These are phyloP conservation scores for Ceratonia siliqua DNA, from an alignment of 306 rosid species.

Conservation along the genomic window DNA sequence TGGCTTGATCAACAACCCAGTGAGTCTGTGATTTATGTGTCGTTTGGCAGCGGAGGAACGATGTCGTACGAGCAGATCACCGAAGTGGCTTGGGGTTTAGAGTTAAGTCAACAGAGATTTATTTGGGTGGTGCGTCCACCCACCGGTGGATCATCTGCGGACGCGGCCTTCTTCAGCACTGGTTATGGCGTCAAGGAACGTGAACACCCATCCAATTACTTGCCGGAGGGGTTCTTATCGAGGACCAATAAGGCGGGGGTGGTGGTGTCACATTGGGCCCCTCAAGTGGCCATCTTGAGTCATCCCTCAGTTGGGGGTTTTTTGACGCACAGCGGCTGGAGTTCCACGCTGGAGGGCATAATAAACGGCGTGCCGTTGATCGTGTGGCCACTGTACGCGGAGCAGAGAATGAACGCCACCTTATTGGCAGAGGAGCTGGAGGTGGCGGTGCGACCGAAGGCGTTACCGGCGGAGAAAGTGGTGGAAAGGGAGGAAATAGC, in stretches of 20 bases:
- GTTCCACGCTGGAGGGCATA: constrained; percentile 42
- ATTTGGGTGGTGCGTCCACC: constrained; percentile 54
- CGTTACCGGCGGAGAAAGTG: constrained; percentile 16
- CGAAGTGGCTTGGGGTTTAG: constrained; percentile 57
- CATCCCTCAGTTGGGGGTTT: constrained; percentile 41
- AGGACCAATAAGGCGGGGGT: constrained; percentile 19
- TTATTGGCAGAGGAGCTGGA: constrained; percentile 37
- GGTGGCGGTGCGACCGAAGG: constrained; percentile 24
- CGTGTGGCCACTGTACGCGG: constrained; percentile 45
- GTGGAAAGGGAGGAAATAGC: constrained; percentile 28
- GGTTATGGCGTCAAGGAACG: not conserved
- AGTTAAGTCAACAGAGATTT: constrained; percentile 43
- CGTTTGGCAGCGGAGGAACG: constrained; percentile 53
- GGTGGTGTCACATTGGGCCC: constrained; percentile 32
- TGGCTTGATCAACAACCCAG: constrained; percentile 46
- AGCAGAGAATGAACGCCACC: constrained; percentile 45
- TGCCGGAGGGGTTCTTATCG: constrained; percentile 40
- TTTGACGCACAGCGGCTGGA: not conserved
- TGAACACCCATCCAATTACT: not conserved
- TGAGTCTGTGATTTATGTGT: constrained; percentile 47
- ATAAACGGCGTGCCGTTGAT: constrained; percentile 39
- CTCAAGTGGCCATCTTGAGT: constrained; percentile 34
- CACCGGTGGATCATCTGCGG: not conserved
- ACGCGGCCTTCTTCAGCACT: constrained; percentile 8
- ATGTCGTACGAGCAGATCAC: constrained; percentile 34